Percentiles rank a stretch among this genome's conserved stretches.
phyloP scores from a whole-genome alignment of 768 basidiomycete genomes.

The Tricholoma furcatifolium region DNA sequence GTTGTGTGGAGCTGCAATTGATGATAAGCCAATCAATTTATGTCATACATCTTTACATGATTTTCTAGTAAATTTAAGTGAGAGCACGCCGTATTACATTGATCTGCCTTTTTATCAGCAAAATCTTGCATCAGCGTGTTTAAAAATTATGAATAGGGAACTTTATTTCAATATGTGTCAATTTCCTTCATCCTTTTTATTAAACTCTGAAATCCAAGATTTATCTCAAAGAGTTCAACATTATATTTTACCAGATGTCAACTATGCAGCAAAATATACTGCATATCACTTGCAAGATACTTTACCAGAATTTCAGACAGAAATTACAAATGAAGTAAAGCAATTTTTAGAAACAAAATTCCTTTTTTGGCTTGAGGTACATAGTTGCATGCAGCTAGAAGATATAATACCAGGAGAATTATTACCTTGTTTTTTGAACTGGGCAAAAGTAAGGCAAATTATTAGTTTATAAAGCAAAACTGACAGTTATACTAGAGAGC shows the following conservation, averaged over 20 bases:
- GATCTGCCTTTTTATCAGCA: neutral
- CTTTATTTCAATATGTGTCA: constrained; percentile 19
- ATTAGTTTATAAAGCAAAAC: too few species aligned
- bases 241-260: constrained; percentile 2
- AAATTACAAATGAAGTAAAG: neutral
- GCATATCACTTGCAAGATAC: constrained; percentile 7
- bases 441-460: neutral
- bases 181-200: constrained; percentile 8
- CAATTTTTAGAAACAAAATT: constrained; percentile 3
- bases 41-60: neutral
- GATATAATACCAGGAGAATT: neutral
- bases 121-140: constrained; percentile 1
- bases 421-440: neutral
- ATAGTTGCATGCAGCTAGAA: neutral
- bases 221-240: neutral
- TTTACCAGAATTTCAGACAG: too few species aligned
- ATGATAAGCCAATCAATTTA: neutral
- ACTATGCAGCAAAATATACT: constrained; percentile 10
- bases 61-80: neutral
- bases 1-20: neutral
- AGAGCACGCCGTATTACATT: neutral
- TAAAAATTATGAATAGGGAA: constrained; percentile 4
- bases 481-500: too few species aligned
- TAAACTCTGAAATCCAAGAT: constrained; percentile 5
- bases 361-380: too few species aligned